Percentiles rank a stretch among this genome's conserved stretches.
Evolutionary conservation across 2,329 filamentous ascomycete genomes (phyloP).

Genomic region (Alternaria sp.): DNA sequence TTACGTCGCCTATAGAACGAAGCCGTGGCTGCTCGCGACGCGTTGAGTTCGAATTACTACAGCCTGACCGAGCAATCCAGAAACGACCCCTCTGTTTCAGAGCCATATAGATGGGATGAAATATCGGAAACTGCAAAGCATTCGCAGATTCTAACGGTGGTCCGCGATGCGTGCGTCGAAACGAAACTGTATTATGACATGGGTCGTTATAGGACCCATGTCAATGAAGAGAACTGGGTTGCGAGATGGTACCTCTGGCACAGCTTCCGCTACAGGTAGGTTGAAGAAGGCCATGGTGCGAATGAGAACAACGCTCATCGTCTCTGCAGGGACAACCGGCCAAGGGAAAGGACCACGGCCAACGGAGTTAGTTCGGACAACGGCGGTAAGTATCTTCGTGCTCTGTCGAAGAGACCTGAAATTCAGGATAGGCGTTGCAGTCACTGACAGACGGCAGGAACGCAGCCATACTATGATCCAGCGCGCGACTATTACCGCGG

Average conservation of each 20-base stretch:
- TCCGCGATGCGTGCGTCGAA: constrained; percentile 49
- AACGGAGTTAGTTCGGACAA: background rate
- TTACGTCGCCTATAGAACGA: constrained; percentile 49
- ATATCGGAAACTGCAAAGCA: constrained; percentile 60
- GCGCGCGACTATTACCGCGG: constrained; percentile 33
- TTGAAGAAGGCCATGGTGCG: background rate
- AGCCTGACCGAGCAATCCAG: constrained; percentile 53
- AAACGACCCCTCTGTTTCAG: constrained; percentile 39
- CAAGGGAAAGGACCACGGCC: constrained; percentile 15
- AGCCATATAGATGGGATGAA: constrained; percentile 58
- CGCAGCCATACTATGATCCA: constrained; percentile 36
- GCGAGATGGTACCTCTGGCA: constrained; percentile 63
- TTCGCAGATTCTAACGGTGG: constrained; percentile 55
- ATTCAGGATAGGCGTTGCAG: background rate
- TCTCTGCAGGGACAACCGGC: constrained; percentile 46
- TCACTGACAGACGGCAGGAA: constrained; percentile 19
- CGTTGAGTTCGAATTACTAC: constrained; percentile 51
- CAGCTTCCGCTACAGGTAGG: constrained; percentile 57
- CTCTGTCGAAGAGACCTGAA: background rate
- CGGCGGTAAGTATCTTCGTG: constrained; percentile 8
- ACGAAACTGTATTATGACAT: constrained; percentile 55
- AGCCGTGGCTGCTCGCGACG: constrained; percentile 53
- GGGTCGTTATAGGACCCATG: constrained; percentile 53
- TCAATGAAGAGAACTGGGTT: constrained; percentile 60
- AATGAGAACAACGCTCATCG: constrained; percentile 1